phyloP scores from a whole-genome alignment of 768 basidiomycete genomes.

The Suillus luteus region DNA sequence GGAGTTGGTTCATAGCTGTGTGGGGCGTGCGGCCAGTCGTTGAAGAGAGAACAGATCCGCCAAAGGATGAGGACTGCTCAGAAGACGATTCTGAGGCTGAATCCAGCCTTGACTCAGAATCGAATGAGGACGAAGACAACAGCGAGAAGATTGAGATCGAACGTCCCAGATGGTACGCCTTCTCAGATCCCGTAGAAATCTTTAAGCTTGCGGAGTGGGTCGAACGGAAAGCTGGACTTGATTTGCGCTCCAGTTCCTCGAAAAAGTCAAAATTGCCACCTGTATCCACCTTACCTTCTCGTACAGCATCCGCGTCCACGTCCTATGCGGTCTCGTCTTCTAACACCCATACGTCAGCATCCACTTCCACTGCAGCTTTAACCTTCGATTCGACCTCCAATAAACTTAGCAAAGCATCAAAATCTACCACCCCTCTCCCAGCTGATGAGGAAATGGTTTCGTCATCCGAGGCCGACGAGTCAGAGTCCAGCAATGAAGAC shows the following conservation, averaged over 20 bases:
- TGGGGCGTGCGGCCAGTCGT: conserved; percentile 58
- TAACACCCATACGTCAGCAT: not conserved
- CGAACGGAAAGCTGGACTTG: conserved; percentile 47
- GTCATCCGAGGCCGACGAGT: conserved; percentile 7
- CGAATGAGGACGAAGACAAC: conserved; percentile 37
- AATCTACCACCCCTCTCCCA: not conserved
- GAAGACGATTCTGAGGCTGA: conserved; percentile 28
- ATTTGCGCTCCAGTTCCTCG: conserved; percentile 12
- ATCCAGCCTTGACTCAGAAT: conserved; percentile 28
- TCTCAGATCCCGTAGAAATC: conserved; percentile 67
- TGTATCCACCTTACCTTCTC: not conserved
- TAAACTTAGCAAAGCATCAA: not conserved
- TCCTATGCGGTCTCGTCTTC: not conserved
- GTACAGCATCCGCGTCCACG: not conserved
- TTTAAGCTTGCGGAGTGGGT: conserved; percentile 68
- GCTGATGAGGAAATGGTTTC: conserved; percentile 12
- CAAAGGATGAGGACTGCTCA: conserved; percentile 20
- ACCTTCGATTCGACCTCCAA: not conserved
- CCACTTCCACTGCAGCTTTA: not conserved
- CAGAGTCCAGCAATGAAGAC: not conserved
- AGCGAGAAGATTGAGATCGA: conserved; percentile 27
- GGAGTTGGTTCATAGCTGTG: conserved; percentile 80
- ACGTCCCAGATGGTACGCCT: conserved; percentile 65
- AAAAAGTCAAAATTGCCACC: not conserved
- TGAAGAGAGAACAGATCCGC: conserved; percentile 23